Base-by-base conservation (phyloP, 2,329 filamentous ascomycete genomes). In the Aureobasidium pullulans region DNA sequence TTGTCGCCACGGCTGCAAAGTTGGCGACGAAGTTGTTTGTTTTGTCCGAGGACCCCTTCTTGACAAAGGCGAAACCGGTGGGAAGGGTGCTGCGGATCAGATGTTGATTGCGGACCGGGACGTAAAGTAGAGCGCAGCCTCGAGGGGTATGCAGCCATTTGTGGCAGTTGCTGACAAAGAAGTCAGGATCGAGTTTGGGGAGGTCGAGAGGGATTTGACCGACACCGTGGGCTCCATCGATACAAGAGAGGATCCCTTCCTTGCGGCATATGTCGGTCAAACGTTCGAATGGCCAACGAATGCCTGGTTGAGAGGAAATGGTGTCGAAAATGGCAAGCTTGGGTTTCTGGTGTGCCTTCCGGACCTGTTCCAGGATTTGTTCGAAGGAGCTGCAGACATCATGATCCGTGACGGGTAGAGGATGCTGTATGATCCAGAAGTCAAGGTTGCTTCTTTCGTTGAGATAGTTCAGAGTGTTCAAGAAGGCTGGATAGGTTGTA, bases 101-200 rank as follows among this genome's bases (percentile, higher is more conserved):
- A 49, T 78, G 75, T 70, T 96, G 93, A 71, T 95, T 91, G 28
- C 87, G 81, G 15, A 78, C 61, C 0, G 91, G 88, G 1, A 94
- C 88, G 72, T 95, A 88, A 64, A 96, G 83, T 4, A 94, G 77
- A 2, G 90, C 90, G 69, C 87, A 91, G 15, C 86, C 87, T 32
- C 92, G 84, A 1, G 92, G 93, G 0, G 84, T 83, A 68, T 84
- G 86, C 6, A 96, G 83, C 93, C 93, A 97, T 71, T 96, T 96
- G 77, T 96, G 89, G 66, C 86, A 90, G 71, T 96, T 96, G 60
- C 81, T 87, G 15, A 93, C 82, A 68, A 95, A 89, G 74, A 96
- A 96, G 72, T 96, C 92, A 0, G 90, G 86, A 62, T 91, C 82
- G 2, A 91, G 75, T 3, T 73, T 71, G 0, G 69, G 63, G 13